These are phyloP conservation scores for Xylaria longipes DNA, from an alignment of 495 filamentous ascomycete species.

Conservation along the genomic window DNA sequence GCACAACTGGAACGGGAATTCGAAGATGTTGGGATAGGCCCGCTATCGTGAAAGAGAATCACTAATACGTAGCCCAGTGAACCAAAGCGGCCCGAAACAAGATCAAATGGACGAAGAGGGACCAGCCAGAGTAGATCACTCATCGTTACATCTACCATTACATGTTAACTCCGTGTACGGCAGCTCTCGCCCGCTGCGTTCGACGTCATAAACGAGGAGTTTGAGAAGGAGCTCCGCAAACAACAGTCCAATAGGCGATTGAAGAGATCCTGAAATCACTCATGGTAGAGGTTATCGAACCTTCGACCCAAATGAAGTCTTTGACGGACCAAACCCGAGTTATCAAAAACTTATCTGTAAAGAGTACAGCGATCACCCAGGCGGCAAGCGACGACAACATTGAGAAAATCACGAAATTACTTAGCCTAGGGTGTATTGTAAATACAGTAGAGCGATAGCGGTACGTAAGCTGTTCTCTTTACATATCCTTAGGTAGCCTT, in stretches of 20 bases:
- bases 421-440: background rate
- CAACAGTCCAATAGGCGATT: background rate
- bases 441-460: background rate
- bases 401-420: background rate
- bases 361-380: background rate
- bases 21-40: conserved; percentile 46
- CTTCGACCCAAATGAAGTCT: background rate
- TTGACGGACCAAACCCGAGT: background rate
- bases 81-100: background rate
- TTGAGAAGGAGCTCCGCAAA: background rate
- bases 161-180: background rate
- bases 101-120: background rate
- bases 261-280: background rate
- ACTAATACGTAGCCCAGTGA: conserved; percentile 2
- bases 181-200: background rate
- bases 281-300: background rate
- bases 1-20: conserved; percentile 44
- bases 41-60: conserved; percentile 18
- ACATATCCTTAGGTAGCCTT: background rate
- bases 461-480: background rate
- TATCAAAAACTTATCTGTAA: background rate
- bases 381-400: background rate
- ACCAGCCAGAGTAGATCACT: background rate
- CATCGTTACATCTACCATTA: background rate
- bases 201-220: background rate